A percentile compares a stretch with the other conserved stretches of the same genome.
These are phyloP conservation scores for Plectosphaerella plurivora DNA, from an alignment of 2,329 filamentous ascomycete genomes.

Conservation along the genomic window DNA sequence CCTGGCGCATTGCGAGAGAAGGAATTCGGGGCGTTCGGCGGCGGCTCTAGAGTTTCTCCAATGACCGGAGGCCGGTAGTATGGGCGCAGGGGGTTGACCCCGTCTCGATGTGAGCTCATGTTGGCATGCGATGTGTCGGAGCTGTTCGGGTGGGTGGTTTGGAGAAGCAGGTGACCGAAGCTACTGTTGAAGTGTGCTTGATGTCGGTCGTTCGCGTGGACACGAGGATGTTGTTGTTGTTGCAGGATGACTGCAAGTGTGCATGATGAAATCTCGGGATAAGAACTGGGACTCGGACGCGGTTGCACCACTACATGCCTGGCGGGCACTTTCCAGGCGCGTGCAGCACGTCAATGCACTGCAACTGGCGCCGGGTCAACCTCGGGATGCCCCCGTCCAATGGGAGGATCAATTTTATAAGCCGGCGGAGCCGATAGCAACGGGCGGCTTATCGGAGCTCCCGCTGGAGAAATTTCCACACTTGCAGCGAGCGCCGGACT, in stretches of 20 bases:
- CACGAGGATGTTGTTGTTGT: background rate
- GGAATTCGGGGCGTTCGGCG: slow-evolving; percentile 36
- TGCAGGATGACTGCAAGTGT: slow-evolving; percentile 12
- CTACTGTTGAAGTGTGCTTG: slow-evolving; percentile 5
- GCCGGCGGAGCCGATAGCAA: slow-evolving; percentile 15
- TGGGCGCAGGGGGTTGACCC: slow-evolving; percentile 61
- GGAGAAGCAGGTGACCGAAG: background rate
- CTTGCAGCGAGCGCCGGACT: slow-evolving; percentile 5
- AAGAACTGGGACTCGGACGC: slow-evolving; percentile 8
- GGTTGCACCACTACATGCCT: background rate
- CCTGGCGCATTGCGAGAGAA: slow-evolving; percentile 39
- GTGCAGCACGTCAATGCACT: background rate
- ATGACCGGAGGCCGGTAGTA: slow-evolving; percentile 65
- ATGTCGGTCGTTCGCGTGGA: slow-evolving; percentile 3
- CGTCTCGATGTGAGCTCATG: slow-evolving; percentile 42
- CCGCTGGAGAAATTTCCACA: slow-evolving; percentile 11
- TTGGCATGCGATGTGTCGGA: slow-evolving; percentile 13
- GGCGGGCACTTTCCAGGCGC: background rate
- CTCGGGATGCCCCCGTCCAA: background rate
- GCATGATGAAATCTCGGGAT: slow-evolving; percentile 21
- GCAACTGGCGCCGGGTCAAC: background rate
- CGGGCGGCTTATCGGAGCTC: slow-evolving; percentile 15
- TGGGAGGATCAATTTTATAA: slow-evolving; percentile 5
- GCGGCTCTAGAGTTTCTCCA: slow-evolving; percentile 36
- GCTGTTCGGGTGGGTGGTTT: slow-evolving; percentile 2